phyloP scores from a whole-genome alignment of 2,329 filamentous ascomycete species.

The Pseudopyrenochaeta lycopersici region DNA sequence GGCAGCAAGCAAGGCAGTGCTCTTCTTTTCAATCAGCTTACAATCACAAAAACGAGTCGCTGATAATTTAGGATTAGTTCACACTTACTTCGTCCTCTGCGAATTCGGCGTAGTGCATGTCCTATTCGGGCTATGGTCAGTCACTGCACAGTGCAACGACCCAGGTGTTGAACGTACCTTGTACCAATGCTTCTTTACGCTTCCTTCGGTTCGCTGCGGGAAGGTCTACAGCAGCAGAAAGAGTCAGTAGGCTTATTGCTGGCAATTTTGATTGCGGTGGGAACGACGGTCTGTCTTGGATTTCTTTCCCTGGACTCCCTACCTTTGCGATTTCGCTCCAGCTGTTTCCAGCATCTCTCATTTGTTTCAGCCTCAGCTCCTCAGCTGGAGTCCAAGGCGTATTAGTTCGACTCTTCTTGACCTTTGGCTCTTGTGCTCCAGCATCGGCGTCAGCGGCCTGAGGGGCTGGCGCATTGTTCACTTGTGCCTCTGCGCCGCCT shows the following conservation, averaged over 20 bases:
- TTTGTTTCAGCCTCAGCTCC: constrained; percentile 89
- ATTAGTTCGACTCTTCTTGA: constrained; percentile 97
- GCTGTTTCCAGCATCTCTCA: constrained; percentile 91
- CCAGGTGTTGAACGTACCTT: constrained; percentile 68
- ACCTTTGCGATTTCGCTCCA: constrained; percentile 99
- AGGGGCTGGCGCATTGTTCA: constrained; percentile 33
- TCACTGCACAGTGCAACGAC: constrained; percentile 20
- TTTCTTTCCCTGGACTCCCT: constrained; percentile 6
- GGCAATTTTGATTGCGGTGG: not conserved
- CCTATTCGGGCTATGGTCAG: constrained; percentile 62
- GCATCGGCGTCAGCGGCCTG: constrained; percentile 31
- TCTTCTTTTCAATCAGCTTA: constrained; percentile 60
- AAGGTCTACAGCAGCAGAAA: constrained; percentile 71
- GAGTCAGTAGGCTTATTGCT: constrained; percentile 23
- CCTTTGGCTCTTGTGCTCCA: constrained; percentile 50
- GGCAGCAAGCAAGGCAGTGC: constrained; percentile 81
- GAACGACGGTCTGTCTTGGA: constrained; percentile 1
- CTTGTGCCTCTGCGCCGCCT: constrained; percentile 22
- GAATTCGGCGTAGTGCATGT: constrained; percentile 99
- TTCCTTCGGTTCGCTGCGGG: constrained; percentile 91
- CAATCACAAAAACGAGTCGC: constrained; percentile 11
- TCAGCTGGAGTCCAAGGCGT: constrained; percentile 97
- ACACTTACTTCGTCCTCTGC: constrained; percentile 87
- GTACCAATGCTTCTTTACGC: constrained; percentile 99
- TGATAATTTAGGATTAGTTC: constrained; percentile 3